A percentile compares a stretch with the other conserved stretches of the same genome.
Evolutionary conservation across 1,284 basidiomycete genomes (phyloP).

Genomic region (Ustilago crameri): DNA sequence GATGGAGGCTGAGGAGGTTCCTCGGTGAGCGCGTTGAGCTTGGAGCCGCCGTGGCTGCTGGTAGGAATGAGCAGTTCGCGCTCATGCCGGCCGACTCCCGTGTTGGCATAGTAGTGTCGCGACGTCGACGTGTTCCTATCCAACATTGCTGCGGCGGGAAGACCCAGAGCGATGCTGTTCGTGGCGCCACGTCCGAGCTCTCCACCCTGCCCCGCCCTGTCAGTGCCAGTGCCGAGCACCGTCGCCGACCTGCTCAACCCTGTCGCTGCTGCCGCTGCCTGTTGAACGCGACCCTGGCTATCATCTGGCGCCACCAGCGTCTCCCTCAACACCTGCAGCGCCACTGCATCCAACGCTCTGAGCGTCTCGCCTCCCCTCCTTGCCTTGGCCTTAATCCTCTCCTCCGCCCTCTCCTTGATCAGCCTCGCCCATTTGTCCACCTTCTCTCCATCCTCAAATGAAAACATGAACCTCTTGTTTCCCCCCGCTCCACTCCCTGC

Average conservation of each 20-base stretch:
- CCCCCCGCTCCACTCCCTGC: neutral
- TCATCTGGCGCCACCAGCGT: conserved; percentile 39
- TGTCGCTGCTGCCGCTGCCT: neutral
- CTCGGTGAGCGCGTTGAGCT: neutral
- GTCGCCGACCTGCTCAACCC: conserved; percentile 22
- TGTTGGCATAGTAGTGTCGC: conserved; percentile 49
- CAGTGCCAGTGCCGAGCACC: neutral
- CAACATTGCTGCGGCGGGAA: conserved; percentile 12
- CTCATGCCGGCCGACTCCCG: conserved; percentile 33
- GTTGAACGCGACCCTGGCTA: neutral
- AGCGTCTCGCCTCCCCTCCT: neutral
- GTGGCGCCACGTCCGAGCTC: too few relatives aligned
- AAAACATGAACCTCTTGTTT: conserved; percentile 53
- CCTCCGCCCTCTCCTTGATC: conserved; percentile 17
- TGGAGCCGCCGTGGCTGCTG: neutral
- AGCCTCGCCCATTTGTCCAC: conserved; percentile 23
- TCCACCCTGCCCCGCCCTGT: neutral
- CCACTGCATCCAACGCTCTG: conserved; percentile 29
- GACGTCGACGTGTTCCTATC: conserved; percentile 46
- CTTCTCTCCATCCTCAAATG: conserved; percentile 41
- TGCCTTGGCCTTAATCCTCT: conserved; percentile 16
- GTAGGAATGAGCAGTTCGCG: conserved; percentile 27
- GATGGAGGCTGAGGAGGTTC: neutral
- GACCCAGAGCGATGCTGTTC: too few relatives aligned
- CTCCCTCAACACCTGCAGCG: conserved; percentile 53